These are phyloP conservation scores for Diaporthe destruens DNA, from an alignment of 2,329 filamentous ascomycete species.

Conservation along the genomic window DNA sequence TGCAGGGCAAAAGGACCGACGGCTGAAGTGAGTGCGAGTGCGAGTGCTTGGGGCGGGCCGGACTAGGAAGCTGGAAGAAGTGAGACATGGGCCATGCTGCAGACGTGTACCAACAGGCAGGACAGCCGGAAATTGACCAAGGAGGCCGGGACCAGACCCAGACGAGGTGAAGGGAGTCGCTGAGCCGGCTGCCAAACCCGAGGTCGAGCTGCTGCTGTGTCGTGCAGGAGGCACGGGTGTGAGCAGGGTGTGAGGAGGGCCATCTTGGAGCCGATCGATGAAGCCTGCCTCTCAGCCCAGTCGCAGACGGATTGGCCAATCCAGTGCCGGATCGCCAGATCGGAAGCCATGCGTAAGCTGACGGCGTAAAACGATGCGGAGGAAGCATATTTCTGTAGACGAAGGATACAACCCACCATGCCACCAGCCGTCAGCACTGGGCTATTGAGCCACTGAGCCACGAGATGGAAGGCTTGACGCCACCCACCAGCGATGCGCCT, in stretches of 20 bases:
- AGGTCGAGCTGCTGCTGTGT: not conserved
- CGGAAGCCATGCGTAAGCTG: not conserved
- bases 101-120: slow-evolving; percentile 29
- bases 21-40: not conserved
- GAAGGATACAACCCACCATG: not conserved
- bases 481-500: not conserved
- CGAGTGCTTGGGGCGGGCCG: not conserved
- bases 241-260: too few relatives aligned
- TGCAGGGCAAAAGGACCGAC: slow-evolving; percentile 8
- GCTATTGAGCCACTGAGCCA: not conserved
- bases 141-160: not conserved
- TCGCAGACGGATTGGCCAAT: not conserved
- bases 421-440: not conserved
- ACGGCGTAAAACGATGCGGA: slow-evolving; percentile 1
- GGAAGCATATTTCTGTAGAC: not conserved
- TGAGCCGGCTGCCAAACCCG: not conserved
- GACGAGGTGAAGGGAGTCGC: not conserved
- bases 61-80: slow-evolving; percentile 31
- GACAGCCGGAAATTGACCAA: slow-evolving; percentile 23
- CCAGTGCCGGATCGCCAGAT: not conserved
- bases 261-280: too few relatives aligned
- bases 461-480: not conserved
- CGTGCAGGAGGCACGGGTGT: not conserved
- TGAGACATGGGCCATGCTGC: slow-evolving; percentile 23
- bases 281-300: not conserved